These are phyloP conservation scores for Xylaria nigripes DNA, from an alignment of 495 filamentous ascomycete species.

Conservation along the genomic window DNA sequence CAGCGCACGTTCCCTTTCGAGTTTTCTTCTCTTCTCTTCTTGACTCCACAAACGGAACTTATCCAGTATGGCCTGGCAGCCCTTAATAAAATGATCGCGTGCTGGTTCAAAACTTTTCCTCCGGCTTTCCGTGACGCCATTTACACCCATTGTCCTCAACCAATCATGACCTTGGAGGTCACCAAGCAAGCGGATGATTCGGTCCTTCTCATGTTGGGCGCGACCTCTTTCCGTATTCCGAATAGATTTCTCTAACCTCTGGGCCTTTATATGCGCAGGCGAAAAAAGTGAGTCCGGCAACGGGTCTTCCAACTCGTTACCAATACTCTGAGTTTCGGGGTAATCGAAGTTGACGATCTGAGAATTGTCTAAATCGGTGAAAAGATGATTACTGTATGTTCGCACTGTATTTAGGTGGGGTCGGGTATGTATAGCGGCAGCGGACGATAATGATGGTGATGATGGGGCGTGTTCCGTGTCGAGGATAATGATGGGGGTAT, in stretches of 20 bases:
- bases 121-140: conserved; percentile 69
- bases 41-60: conserved; percentile 86
- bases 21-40: conserved; percentile 75
- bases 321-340: conserved; percentile 35
- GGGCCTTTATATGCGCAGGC: conserved; percentile 64
- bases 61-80: conserved; percentile 68
- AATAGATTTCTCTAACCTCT: conserved; percentile 84
- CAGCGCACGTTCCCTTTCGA: conserved; percentile 54
- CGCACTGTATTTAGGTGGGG: conserved; percentile 31
- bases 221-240: conserved; percentile 89
- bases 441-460: conserved; percentile 20
- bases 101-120: conserved; percentile 83
- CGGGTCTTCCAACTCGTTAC: conserved; percentile 49
- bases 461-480: conserved; percentile 30
- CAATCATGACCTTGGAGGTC: conserved; percentile 87
- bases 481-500: conserved; percentile 52
- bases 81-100: conserved; percentile 69
- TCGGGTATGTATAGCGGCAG: conserved; percentile 4
- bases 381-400: conserved; percentile 39
- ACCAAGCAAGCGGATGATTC: conserved; percentile 76
- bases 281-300: conserved; percentile 61
- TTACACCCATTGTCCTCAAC: conserved; percentile 89
- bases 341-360: conserved; percentile 50
- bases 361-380: conserved; percentile 43
- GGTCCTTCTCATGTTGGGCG: conserved; percentile 84